These are phyloP conservation scores for Phialocephala sp. DNA, from an alignment of 2,329 filamentous ascomycete genomes.

Conservation along the genomic window DNA sequence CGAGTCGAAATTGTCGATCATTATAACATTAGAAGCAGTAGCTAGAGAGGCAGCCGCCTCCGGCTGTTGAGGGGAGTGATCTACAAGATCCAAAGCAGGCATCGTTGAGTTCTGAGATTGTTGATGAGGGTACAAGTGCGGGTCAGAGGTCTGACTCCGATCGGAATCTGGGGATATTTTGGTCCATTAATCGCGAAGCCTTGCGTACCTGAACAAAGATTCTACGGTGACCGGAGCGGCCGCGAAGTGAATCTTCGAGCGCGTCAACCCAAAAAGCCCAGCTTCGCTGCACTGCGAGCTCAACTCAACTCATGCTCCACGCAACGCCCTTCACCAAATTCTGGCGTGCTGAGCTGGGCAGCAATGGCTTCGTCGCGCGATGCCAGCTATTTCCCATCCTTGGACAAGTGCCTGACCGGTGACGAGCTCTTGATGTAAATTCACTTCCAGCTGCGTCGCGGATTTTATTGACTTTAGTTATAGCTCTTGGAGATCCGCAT, in stretches of 20 bases:
- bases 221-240: conserved; percentile 9
- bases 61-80: conserved; percentile 88
- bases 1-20: conserved; percentile 99
- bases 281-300: conserved; percentile 11
- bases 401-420: conserved; percentile 84
- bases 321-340: conserved; percentile 33
- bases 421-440: conserved; percentile 80
- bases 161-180: conserved; percentile 3
- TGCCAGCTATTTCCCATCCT: conserved; percentile 78
- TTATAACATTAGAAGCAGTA: conserved; percentile 86
- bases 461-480: conserved; percentile 15
- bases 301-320: conserved; percentile 39
- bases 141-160: neutral
- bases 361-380: conserved; percentile 74
- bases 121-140: neutral
- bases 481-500: conserved; percentile 68
- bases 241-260: conserved; percentile 18
- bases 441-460: conserved; percentile 5
- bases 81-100: conserved; percentile 60
- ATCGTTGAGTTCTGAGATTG: conserved; percentile 40
- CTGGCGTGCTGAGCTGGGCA: conserved; percentile 52
- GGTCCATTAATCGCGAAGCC: too few species aligned
- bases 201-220: conserved; percentile 4
- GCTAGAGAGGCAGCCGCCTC: conserved; percentile 73
- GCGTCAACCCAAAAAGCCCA: conserved; percentile 30